Evolutionary conservation across 495 filamentous ascomycete species (phyloP), one percentile per base, ranked within the genome.

Genomic region (Neurospora sp.): DNA sequence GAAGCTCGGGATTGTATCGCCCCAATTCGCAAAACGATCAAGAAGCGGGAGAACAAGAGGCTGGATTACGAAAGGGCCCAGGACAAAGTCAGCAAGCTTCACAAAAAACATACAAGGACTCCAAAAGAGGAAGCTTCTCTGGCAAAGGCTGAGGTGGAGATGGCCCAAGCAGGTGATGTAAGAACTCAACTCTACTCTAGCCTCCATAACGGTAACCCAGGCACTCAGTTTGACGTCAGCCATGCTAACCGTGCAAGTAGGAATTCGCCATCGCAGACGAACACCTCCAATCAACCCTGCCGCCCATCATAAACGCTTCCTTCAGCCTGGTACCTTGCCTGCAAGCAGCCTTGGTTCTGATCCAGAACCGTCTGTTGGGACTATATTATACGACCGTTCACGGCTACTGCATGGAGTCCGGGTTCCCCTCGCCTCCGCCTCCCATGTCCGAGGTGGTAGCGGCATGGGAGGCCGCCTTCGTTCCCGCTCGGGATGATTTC

Each of bases 21-120:
- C 71, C 91, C 93, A 0, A 85, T 97, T 79, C 91, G 94, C 78
- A 97, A 95, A 81, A 91, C 91, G 3, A 95, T 98, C 80, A 97
- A 97, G 83, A 95, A 93, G 78, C 86, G 95, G 47, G 93, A 96
- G 76, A 91, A 97, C 76, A 93, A 90, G 81, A 92, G 97, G 86
- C 77, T 96, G 65, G 95, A 98, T 79, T 97, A 90, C 77, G 95
- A 98, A 81, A 90, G 91, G 73, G 90, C 89, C 72, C 89, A 94
- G 77, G 87, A 91, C 71, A 89, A 90, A 71, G 89, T 90, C 27
- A 92, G 92, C 73, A 90, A 88, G 77, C 85, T 89, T 31, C 83
- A 87, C 74, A 91, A 90, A 77, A 97, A 97, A 79, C 77, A 85
- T 18, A 91, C 88, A 59, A 88, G 90, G 70, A 89, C 88, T 37